Base-by-base conservation (phyloP, 495 filamentous ascomycete genomes). In the Annulohypoxylon bovei region DNA sequence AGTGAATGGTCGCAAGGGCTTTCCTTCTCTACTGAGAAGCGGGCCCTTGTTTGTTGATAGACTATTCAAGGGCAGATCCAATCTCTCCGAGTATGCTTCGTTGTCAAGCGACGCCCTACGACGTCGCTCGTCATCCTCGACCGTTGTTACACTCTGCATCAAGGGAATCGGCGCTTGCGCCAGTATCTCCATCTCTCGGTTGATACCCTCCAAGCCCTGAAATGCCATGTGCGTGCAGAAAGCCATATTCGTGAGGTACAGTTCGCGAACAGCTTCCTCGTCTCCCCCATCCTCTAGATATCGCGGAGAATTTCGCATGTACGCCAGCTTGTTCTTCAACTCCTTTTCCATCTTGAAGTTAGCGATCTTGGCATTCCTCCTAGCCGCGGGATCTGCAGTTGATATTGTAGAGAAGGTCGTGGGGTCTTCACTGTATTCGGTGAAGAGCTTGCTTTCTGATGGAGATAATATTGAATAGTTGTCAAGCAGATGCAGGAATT, bases 1-100 rank as follows among this genome's bases (percentile, higher is more conserved):
- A 3, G 93, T 98, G 73, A 99, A 98, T 2, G 95, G 96, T 65
- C 93, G 88, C 64, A 98, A 82, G 20, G 96, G 96, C 71, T 92
- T 97, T 30, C 95, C 95, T 62, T 91, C 84, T 68, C 82, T 87
- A 53, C 87, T 91, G n/a, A 99, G 80, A 20, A 99, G 82, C 1
- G 95, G 93, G 0, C 95, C 96, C 12, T 80, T 78, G 5, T 82
- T 79, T 18, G 80, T 83, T 11, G 62, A 60, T 40, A 66, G 49
- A 25, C 52, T 56, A 37, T 85, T 83, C 32, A 90, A 65, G 5
- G 89, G 88, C 8, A 75, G 75, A 72, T 97, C 94, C 8, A 98
- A 75, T n/a, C 89, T 88, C 7, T 96, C 93, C 25, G 87, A 92
- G 77, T 93, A 94, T 28, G 71, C 82, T 42, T 88, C 83, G n/a